Conservation (phyloP, 257 asterid species). For the Gynochthodes officinalis region DNA sequence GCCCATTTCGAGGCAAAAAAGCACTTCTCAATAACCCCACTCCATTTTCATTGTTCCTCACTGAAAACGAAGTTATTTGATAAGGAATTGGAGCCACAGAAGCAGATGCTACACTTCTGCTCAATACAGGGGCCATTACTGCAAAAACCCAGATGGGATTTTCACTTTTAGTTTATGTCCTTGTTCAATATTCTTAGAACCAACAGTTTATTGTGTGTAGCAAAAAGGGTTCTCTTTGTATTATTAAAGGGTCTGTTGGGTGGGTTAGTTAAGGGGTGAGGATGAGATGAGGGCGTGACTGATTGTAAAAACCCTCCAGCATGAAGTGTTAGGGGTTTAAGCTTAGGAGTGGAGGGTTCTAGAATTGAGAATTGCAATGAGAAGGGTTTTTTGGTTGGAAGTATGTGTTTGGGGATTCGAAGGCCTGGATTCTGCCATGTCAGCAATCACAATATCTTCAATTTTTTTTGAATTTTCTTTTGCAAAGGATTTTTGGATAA, state of each 20-base stretch:
- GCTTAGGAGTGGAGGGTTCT: slow-evolving; percentile 71
- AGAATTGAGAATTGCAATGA: slow-evolving; percentile 33
- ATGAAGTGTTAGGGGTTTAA: neutral
- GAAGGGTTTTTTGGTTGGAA: slow-evolving; percentile 33
- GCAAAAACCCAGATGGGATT: slow-evolving; percentile 23
- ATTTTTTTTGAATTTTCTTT: neutral
- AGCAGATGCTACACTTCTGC: slow-evolving; percentile 67
- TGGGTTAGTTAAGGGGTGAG: slow-evolving; percentile 17
- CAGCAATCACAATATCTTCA: slow-evolving; percentile 44
- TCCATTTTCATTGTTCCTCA: slow-evolving; percentile 29
- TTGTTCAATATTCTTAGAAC: neutral
- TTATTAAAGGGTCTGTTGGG: neutral
- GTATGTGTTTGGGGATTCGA: slow-evolving; percentile 36
- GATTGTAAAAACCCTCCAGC: slow-evolving; percentile 16
- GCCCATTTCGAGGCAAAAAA: slow-evolving; percentile 52
- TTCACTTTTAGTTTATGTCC: slow-evolving; percentile 13
- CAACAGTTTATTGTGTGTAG: neutral
- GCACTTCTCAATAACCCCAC: slow-evolving; percentile 41
- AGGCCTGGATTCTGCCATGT: slow-evolving; percentile 58
- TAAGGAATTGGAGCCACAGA: slow-evolving; percentile 51
- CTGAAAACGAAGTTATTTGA: slow-evolving; percentile 37
- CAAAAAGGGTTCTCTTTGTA: neutral
- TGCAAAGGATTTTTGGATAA: neutral
- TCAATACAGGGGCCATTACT: slow-evolving; percentile 76
- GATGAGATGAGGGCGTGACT: slow-evolving; percentile 10